Evolutionary conservation across 2,329 filamentous ascomycete genomes (phyloP).

Genomic region (Basipetospora chlamydospora): DNA sequence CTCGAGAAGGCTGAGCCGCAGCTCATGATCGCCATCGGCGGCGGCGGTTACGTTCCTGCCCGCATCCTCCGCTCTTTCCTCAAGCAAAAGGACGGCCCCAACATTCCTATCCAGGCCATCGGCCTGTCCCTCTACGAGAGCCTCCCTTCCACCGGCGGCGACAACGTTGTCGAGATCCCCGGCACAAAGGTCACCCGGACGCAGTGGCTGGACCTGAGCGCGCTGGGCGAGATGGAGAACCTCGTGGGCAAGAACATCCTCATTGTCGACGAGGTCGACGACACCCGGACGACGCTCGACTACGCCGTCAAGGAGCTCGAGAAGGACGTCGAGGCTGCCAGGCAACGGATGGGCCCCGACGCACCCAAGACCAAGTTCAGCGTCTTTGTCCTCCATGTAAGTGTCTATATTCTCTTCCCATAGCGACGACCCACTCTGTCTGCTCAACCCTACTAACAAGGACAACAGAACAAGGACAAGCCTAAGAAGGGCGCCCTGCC

Average conservation of each 20-base stretch:
- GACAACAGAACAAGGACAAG: constrained; percentile 86
- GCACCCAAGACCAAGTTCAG: constrained; percentile 66
- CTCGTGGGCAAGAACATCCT: constrained; percentile 82
- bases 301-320: constrained; percentile 86
- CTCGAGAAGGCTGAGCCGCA: constrained; percentile 79
- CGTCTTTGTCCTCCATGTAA: constrained; percentile 87
- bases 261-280: constrained; percentile 91
- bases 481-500: constrained; percentile 80
- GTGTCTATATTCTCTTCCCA: constrained; percentile 17
- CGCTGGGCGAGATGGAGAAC: constrained; percentile 70
- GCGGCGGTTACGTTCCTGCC: constrained; percentile 91
- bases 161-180: constrained; percentile 49
- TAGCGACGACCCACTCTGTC: background rate
- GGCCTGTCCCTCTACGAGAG: constrained; percentile 93
- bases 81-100: constrained; percentile 70
- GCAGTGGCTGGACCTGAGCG: constrained; percentile 90
- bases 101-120: constrained; percentile 98
- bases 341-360: constrained; percentile 53
- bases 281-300: constrained; percentile 85
- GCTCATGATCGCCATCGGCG: constrained; percentile 96
- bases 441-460: background rate
- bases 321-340: constrained; percentile 81
- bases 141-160: constrained; percentile 33
- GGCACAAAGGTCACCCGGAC: constrained; percentile 94
- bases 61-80: constrained; percentile 96